A percentile compares a stretch with the other conserved stretches of the same genome.
phyloP scores from a whole-genome alignment of 2,329 filamentous ascomycete genomes.

The Penicillium occitanis region DNA sequence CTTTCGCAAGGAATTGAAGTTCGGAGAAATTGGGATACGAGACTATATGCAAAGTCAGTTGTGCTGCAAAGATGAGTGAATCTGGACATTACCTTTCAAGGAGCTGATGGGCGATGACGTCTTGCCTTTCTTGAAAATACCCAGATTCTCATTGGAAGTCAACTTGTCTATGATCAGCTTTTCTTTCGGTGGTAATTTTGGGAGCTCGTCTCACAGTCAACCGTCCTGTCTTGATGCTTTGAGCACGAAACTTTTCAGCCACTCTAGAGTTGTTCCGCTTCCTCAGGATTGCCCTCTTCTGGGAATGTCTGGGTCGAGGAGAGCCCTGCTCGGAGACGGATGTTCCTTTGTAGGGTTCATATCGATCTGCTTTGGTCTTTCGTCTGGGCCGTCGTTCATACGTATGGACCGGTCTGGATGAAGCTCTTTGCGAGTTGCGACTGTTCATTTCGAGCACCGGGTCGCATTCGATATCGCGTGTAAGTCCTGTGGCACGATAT shows the following conservation, averaged over 20 bases:
- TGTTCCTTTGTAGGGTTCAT: constrained; percentile 44
- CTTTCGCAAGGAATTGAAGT: constrained; percentile 22
- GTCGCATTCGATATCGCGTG: not conserved
- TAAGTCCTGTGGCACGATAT: not conserved
- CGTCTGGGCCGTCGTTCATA: constrained; percentile 56
- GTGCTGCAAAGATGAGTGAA: not conserved
- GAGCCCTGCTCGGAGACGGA: not conserved
- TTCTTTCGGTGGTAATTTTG: not conserved
- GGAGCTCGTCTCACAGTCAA: constrained; percentile 49
- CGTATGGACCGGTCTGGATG: not conserved
- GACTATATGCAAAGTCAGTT: constrained; percentile 4
- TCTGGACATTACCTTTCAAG: constrained; percentile 23
- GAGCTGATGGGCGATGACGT: constrained; percentile 34
- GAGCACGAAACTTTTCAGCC: constrained; percentile 54
- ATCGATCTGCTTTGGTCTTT: constrained; percentile 59
- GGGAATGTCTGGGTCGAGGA: not conserved
- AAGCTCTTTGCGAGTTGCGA: not conserved
- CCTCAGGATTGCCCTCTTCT: constrained; percentile 29
- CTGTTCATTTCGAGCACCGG: not conserved
- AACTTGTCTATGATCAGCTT: constrained; percentile 26
- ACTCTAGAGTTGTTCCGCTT: constrained; percentile 47
- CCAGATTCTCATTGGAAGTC: constrained; percentile 26
- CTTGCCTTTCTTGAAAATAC: constrained; percentile 40
- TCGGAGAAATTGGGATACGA: constrained; percentile 19
- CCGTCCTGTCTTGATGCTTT: constrained; percentile 53